A percentile compares a stretch with the other conserved stretches of the same genome.
Evolutionary conservation across 2,329 filamentous ascomycete species (phyloP).

Genomic region (Fusarium annulatum): DNA sequence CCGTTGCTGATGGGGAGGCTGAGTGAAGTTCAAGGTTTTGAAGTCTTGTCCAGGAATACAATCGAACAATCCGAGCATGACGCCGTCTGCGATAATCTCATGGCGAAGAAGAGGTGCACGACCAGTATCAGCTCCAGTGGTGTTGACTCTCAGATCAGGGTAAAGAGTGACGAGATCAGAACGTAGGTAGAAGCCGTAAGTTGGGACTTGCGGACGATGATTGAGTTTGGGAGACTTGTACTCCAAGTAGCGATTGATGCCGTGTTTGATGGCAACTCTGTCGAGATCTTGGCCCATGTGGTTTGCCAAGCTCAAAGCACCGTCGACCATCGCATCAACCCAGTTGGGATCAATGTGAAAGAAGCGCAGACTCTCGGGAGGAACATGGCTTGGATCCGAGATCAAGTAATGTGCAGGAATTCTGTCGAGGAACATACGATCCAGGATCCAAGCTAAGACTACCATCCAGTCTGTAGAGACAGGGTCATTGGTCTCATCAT

Average conservation of each 20-base stretch:
- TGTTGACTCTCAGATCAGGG: background rate
- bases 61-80: background rate
- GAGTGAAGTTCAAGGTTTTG: background rate
- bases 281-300: background rate
- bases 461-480: background rate
- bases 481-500: background rate
- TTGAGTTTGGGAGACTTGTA: background rate
- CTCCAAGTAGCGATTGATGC: background rate
- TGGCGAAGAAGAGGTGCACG: background rate
- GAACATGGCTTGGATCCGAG: background rate
- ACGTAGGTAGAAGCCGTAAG: background rate
- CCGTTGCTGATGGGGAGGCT: background rate
- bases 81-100: background rate
- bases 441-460: background rate
- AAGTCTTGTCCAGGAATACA: background rate
- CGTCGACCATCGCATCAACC: background rate
- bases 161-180: background rate
- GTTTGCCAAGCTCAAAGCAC: background rate
- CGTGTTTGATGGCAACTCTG: background rate
- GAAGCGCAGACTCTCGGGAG: background rate
- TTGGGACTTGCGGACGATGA: background rate
- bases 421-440: background rate
- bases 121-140: background rate
- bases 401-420: background rate
- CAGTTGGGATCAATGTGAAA: background rate